Percentiles rank a stretch among this genome's conserved stretches.
phyloP scores from a whole-genome alignment of 75 land plant genomes.

The Isoetes taiwanensis region DNA sequence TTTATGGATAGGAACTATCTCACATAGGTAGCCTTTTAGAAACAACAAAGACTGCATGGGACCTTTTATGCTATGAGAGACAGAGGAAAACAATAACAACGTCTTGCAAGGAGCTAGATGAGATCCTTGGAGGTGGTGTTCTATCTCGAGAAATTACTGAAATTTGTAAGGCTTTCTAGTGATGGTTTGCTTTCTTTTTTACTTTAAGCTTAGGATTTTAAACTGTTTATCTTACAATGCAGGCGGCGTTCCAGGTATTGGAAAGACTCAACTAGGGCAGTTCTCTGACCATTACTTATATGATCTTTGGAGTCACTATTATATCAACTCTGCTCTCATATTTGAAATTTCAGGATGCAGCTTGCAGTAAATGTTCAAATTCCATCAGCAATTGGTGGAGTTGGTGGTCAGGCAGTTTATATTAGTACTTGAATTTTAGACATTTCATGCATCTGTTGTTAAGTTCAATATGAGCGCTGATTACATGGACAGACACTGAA shows the following conservation, averaged over 20 bases:
- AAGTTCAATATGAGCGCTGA: neutral
- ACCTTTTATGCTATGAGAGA: constrained; percentile 54
- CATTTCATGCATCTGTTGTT: constrained; percentile 1
- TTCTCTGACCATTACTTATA: no score
- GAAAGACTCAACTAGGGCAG: constrained; percentile 96
- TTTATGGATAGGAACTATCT: neutral
- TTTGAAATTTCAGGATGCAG: constrained; percentile 55
- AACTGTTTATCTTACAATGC: no score
- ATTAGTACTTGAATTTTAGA: constrained; percentile 38
- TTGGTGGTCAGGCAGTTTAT: constrained; percentile 77
- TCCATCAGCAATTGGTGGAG: constrained; percentile 68
- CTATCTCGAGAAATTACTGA: constrained; percentile 74
- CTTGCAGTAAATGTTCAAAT: constrained; percentile 93
- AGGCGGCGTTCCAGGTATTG: constrained; percentile 99
- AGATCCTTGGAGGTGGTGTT: constrained; percentile 47
- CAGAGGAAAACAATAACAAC: constrained; percentile 44
- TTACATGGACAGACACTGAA: constrained; percentile 59
- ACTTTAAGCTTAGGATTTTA: neutral
- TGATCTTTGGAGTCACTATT: no score
- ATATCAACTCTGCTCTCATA: neutral
- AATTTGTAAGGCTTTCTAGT: constrained; percentile 39
- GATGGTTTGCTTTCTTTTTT: neutral
- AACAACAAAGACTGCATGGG: constrained; percentile 93
- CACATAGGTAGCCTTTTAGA: neutral
- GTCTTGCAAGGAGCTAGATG: constrained; percentile 46